Evolutionary conservation across 106 monocot species (phyloP).

Genomic region (Platanthera zijinensis): DNA sequence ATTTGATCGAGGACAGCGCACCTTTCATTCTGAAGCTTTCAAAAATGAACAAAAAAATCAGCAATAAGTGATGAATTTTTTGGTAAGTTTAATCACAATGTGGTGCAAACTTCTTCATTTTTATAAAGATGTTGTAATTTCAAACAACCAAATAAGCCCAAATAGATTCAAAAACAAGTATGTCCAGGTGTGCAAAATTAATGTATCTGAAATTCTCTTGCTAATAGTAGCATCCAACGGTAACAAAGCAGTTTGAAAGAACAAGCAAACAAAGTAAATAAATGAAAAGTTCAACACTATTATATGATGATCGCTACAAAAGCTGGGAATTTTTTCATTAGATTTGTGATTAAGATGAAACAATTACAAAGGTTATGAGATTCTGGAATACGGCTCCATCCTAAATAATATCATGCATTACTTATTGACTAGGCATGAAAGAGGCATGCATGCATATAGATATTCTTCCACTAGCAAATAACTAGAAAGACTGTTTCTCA

Average conservation of each 20-base stretch:
- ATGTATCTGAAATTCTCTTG: neutral
- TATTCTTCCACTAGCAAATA: neutral
- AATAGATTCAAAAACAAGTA: neutral
- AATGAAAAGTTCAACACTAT: neutral
- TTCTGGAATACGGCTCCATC: neutral
- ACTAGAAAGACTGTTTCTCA: slow-evolving; percentile 23
- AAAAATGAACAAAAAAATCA: neutral
- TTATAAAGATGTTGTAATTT: too few relatives aligned
- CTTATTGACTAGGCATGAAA: neutral
- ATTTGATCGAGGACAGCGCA: neutral
- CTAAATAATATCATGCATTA: neutral
- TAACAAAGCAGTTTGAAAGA: neutral
- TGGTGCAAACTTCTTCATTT: too few relatives aligned
- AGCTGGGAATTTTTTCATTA: neutral
- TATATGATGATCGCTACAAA: neutral
- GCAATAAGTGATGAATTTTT: neutral
- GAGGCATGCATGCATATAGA: neutral
- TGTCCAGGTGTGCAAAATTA: neutral
- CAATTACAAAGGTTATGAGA: neutral
- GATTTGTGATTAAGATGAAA: neutral
- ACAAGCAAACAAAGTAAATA: neutral
- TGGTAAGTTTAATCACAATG: neutral
- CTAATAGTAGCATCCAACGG: too few relatives aligned
- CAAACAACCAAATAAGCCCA: too few relatives aligned
- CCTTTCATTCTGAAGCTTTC: neutral